Conservation (phyloP, 2,329 filamentous ascomycete genomes). For the Trichothecium roseum region DNA sequence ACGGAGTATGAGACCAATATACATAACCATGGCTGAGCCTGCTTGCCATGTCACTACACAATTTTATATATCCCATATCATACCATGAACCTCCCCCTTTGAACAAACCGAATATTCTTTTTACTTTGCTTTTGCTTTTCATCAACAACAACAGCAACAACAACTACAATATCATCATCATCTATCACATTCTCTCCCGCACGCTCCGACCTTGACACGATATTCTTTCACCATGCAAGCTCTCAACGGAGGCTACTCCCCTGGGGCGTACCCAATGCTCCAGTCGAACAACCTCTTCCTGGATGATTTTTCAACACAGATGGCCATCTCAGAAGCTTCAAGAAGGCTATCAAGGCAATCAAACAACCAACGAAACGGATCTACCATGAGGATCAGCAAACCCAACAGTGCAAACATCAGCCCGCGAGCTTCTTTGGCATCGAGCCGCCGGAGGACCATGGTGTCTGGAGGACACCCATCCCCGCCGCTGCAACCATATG, state of each 20-base stretch:
- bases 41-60: too few relatives aligned
- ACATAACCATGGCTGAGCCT: too few relatives aligned
- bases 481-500: constrained; percentile 23
- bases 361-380: constrained; percentile 36
- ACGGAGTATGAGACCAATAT: too few relatives aligned
- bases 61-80: too few relatives aligned
- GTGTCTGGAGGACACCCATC: constrained; percentile 38
- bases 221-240: constrained; percentile 4
- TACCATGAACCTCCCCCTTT: too few relatives aligned
- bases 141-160: constrained; percentile 2
- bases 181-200: neutral
- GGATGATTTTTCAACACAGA: constrained; percentile 42
- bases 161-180: constrained; percentile 2
- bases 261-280: constrained; percentile 14
- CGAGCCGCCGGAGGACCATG: constrained; percentile 44
- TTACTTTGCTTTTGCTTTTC: too few relatives aligned
- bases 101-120: too few relatives aligned
- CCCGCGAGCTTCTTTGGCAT: constrained; percentile 41
- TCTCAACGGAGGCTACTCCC: constrained; percentile 5
- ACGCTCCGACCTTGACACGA: constrained; percentile 1
- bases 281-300: constrained; percentile 29
- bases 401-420: constrained; percentile 60
- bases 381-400: constrained; percentile 51
- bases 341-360: constrained; percentile 39
- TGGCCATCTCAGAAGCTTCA: constrained; percentile 33